phyloP scores from a whole-genome alignment of 2,329 filamentous ascomycete species.

The Cercospora janseana region DNA sequence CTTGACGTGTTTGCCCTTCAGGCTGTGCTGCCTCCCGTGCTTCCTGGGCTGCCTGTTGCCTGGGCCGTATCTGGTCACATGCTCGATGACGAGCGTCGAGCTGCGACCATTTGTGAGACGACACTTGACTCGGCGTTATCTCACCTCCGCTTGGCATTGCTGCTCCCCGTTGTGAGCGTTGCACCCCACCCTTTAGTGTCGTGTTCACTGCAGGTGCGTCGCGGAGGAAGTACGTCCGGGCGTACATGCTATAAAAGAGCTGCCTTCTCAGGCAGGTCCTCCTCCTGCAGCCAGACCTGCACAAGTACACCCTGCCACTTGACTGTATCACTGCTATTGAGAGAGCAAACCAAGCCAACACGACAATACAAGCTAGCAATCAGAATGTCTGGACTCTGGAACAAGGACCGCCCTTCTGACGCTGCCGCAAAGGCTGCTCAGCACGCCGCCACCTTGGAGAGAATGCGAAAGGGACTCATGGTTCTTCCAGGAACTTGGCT shows the following conservation, averaged over 20 bases:
- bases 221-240: background rate
- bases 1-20: too few relatives aligned
- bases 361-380: constrained; percentile 6
- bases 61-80: constrained; percentile 10
- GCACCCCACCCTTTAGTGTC: constrained; percentile 12
- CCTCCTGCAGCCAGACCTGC: too few relatives aligned
- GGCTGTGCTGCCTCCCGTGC: too few relatives aligned
- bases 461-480: constrained; percentile 16
- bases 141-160: constrained; percentile 18
- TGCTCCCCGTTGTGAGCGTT: constrained; percentile 4
- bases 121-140: constrained; percentile 18
- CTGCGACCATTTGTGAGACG: constrained; percentile 1
- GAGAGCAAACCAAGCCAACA: too few relatives aligned
- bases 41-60: too few relatives aligned
- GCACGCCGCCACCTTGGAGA: constrained; percentile 15
- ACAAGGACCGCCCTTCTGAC: constrained; percentile 10
- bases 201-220: too few relatives aligned
- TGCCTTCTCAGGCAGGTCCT: too few relatives aligned
- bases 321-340: too few relatives aligned
- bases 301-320: too few relatives aligned
- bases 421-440: background rate
- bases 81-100: constrained; percentile 9
- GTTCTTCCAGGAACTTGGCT: constrained; percentile 26
- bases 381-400: constrained; percentile 23
- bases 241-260: constrained; percentile 10